These are phyloP conservation scores for Erysimum pusillum DNA, from an alignment of 441 rosid genomes.

Conservation along the genomic window DNA sequence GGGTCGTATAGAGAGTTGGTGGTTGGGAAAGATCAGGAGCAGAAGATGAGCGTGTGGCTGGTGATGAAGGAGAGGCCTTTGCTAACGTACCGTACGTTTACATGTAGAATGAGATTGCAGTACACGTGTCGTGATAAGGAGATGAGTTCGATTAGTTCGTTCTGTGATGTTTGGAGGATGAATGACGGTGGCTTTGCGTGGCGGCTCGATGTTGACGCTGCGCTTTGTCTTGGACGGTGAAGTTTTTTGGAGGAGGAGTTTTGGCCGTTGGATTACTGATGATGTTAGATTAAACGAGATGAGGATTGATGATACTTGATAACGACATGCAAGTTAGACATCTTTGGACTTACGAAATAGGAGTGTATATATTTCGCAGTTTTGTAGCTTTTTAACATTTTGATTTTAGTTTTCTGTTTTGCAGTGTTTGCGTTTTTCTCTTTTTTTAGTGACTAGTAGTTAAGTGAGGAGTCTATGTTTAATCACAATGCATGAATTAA, in stretches of 20 bases:
- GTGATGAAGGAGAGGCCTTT: slow-evolving; percentile 59
- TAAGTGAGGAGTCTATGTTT: too few species aligned
- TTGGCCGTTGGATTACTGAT: background rate
- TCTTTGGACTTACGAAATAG: background rate
- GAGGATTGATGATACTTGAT: background rate
- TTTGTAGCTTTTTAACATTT: slow-evolving; percentile 10
- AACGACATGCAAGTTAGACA: slow-evolving; percentile 6
- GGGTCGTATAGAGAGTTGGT: slow-evolving; percentile 66
- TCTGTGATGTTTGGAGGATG: slow-evolving; percentile 87
- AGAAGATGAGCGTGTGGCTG: slow-evolving; percentile 61
- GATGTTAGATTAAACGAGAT: background rate
- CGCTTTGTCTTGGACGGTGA: slow-evolving; percentile 59
- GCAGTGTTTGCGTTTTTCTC: background rate
- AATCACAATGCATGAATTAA: too few species aligned
- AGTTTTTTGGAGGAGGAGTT: background rate
- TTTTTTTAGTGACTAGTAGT: too few species aligned
- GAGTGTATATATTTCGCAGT: slow-evolving; percentile 25
- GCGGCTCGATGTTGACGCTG: slow-evolving; percentile 87
- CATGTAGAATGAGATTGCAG: slow-evolving; percentile 75
- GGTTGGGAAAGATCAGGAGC: slow-evolving; percentile 33
- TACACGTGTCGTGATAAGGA: slow-evolving; percentile 52
- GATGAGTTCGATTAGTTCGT: slow-evolving; percentile 58
- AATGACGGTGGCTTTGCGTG: slow-evolving; percentile 79
- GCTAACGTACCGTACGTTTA: slow-evolving; percentile 53
- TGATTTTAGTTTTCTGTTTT: background rate